Evolutionary conservation across 805 yeast species (phyloP).

Genomic region (Tetrapisispora namnaoensis): DNA sequence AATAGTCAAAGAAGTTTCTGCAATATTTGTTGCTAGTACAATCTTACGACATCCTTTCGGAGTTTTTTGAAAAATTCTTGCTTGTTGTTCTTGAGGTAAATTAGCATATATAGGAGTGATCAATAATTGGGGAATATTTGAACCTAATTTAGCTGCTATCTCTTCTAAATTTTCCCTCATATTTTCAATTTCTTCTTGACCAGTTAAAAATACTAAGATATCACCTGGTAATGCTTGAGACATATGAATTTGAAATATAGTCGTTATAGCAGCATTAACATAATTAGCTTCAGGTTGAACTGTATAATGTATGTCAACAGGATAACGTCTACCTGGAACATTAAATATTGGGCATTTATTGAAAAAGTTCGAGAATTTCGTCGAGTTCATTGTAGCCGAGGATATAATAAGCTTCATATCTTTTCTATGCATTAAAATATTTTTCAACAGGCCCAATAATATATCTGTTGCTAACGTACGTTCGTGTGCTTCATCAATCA

Average conservation of each 20-base stretch:
- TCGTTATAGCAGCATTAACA: constrained; percentile 77
- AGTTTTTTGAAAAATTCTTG: constrained; percentile 75
- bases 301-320: constrained; percentile 79
- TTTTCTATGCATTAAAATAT: constrained; percentile 48
- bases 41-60: constrained; percentile 74
- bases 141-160: constrained; percentile 54
- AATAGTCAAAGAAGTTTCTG: constrained; percentile 92
- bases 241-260: constrained; percentile 79
- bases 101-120: constrained; percentile 88
- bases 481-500: constrained; percentile 97
- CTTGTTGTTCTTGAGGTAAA: constrained; percentile 76
- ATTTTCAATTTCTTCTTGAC: constrained; percentile 91
- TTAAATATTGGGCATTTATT: constrained; percentile 75
- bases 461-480: constrained; percentile 88
- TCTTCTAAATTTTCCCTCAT: constrained; percentile 63
- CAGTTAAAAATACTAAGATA: constrained; percentile 82
- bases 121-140: constrained; percentile 49
- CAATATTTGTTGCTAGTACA: constrained; percentile 91
- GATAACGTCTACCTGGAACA: constrained; percentile 89
- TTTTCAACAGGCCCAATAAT: constrained; percentile 69
- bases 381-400: constrained; percentile 91
- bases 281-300: constrained; percentile 85
- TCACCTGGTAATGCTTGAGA: constrained; percentile 58
- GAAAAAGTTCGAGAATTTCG: constrained; percentile 74
- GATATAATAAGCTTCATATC: constrained; percentile 73